Conservation (phyloP, 176 grass and related monocot genomes). For the Pontederia crassipes region DNA sequence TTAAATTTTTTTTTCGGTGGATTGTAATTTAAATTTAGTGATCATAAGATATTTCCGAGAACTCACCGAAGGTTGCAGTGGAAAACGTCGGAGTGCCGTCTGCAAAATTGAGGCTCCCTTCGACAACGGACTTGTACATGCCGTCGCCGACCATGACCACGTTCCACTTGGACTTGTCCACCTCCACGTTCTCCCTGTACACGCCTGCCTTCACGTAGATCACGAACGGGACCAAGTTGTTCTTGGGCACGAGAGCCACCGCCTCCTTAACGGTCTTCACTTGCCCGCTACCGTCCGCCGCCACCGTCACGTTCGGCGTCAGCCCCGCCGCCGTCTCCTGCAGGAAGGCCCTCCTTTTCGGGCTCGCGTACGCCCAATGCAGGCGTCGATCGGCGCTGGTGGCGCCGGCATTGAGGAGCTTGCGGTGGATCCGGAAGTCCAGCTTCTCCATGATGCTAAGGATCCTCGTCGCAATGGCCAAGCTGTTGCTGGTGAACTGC, state of each 20-base stretch:
- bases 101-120: constrained; percentile 28
- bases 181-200: constrained; percentile 14
- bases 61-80: constrained; percentile 28
- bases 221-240: background rate
- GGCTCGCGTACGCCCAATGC: constrained; percentile 25
- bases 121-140: constrained; percentile 11
- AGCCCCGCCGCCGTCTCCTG: constrained; percentile 5
- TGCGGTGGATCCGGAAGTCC: background rate
- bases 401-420: constrained; percentile 19
- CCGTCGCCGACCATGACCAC: constrained; percentile 4
- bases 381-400: constrained; percentile 19
- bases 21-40: too few relatives aligned
- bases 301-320: constrained; percentile 52
- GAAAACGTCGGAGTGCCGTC: constrained; percentile 29
- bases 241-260: constrained; percentile 47
- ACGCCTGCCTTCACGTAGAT: constrained; percentile 13
- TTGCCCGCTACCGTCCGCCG: constrained; percentile 67
- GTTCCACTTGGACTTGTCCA: constrained; percentile 13
- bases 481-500: constrained; percentile 62
- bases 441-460: constrained; percentile 11
- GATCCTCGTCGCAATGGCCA: constrained; percentile 52
- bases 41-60: background rate
- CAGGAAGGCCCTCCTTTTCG: constrained; percentile 43
- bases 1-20: too few relatives aligned
- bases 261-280: constrained; percentile 81